phyloP scores from a whole-genome alignment of 345 rosid species.

The Raphanus raphanistrum region DNA sequence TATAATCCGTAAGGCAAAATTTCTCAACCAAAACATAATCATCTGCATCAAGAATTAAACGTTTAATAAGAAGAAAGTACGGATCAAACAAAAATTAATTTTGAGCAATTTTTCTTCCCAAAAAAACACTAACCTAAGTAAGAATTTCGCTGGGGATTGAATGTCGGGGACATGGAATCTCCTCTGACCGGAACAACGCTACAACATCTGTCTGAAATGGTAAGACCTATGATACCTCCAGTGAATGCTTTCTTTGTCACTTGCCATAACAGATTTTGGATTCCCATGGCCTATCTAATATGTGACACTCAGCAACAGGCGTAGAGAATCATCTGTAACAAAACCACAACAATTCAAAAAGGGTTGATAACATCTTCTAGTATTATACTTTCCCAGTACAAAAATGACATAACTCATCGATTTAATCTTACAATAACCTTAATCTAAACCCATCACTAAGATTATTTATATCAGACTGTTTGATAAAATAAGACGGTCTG shows the following conservation, averaged over 20 bases:
- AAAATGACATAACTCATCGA: not conserved
- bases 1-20: conserved; percentile 68
- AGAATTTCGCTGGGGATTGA: conserved; percentile 53
- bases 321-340: conserved; percentile 47
- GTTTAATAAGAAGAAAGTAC: conserved; percentile 15
- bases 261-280: conserved; percentile 49
- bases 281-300: conserved; percentile 46
- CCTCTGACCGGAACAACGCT: conserved; percentile 64
- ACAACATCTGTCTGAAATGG: conserved; percentile 66
- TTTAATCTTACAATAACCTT: not conserved
- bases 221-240: conserved; percentile 59
- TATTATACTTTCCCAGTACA: not conserved
- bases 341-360: not conserved
- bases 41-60: conserved; percentile 56
- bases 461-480: not conserved
- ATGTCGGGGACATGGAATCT: conserved; percentile 78
- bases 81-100: not conserved
- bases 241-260: conserved; percentile 52
- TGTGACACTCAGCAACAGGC: conserved; percentile 11
- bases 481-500: not conserved
- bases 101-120: not conserved
- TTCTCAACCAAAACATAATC: conserved; percentile 81
- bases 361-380: not conserved
- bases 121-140: conserved; percentile 28
- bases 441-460: not conserved